Evolutionary conservation across 2,329 filamentous ascomycete genomes (phyloP), one percentile per base, ranked within the genome.

Genomic region (Arthrocladium fulminans): DNA sequence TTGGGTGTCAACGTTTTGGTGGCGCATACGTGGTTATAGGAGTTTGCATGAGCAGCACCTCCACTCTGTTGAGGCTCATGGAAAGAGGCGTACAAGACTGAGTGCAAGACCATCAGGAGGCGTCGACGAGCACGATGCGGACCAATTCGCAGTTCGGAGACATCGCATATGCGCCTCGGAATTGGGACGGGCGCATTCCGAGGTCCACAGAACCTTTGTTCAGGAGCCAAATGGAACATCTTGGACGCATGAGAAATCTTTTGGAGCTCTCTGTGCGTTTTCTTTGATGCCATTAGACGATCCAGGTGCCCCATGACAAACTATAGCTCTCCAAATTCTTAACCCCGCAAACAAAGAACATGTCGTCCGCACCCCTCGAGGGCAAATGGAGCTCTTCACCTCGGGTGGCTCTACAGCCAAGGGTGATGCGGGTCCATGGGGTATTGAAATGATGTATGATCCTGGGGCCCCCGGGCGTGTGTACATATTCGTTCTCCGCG

Each of bases 331-430:
- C 40, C 22, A 43, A 19, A 43, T 23, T 29, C 5, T 27, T 7
- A 43, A 43, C 40, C 40, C 40, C 40, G 40, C 40, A 43, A 41
- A 43, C 24, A 43, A 3, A 7, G 12, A 19, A 4, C 40, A n/a
- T n/a, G n/a, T 9, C 15, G 22, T 15, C n/a, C 12, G 10, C 5
- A 9, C 22, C 22, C 40, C 22, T 43, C 40, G 10, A 30, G 15
- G 22, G 35, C 8, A 38, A 27, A 43, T n/a, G 10, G 6, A 7
- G 13, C 32, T 7, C 32, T 7, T n/a, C 9, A 25, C 9, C 22
- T 43, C 10, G 7, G n/a, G 38, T 8, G 10, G 8, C 23, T 19
- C 22, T 27, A 22, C 22, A 43, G 23, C 40, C 40, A 27, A 43
- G 40, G 40, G 10, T 43, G 40, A 27, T 43, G 37, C 8, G 19